These are phyloP conservation scores for Oryza glaberrima DNA, from an alignment of 176 grass and related monocot genomes.

Conservation along the genomic window DNA sequence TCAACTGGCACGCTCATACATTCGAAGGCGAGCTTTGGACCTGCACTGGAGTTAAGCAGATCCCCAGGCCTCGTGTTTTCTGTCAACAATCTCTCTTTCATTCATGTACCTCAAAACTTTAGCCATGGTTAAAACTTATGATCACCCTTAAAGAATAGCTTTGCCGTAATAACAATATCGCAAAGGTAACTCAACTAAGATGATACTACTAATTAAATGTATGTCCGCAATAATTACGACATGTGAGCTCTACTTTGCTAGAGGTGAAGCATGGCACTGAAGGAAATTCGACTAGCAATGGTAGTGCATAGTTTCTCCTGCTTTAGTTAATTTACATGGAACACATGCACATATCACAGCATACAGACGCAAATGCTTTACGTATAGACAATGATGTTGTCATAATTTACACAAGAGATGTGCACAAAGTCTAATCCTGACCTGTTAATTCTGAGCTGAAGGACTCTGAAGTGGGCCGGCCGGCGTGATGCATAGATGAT, in stretches of 20 bases:
- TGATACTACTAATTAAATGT: too few relatives aligned
- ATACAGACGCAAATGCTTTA: neutral
- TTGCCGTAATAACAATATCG: neutral
- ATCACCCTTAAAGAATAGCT: neutral
- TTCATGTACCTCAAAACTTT: neutral
- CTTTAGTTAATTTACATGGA: neutral
- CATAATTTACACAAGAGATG: neutral
- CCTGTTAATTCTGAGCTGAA: neutral
- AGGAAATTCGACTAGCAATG: neutral
- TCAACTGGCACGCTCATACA: too few relatives aligned
- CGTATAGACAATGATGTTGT: neutral
- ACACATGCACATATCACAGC: neutral
- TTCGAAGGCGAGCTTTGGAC: too few relatives aligned
- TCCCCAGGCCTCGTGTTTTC: too few relatives aligned
- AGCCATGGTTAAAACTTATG: neutral
- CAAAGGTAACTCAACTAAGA: neutral
- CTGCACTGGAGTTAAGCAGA: too few relatives aligned
- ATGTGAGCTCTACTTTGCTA: too few relatives aligned
- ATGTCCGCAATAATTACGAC: too few relatives aligned
- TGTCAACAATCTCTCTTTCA: neutral
- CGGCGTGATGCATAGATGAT: neutral
- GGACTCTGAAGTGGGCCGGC: neutral
- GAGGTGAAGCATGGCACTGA: too few relatives aligned
- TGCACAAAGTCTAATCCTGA: neutral
- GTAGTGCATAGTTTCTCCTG: neutral